phyloP scores from a whole-genome alignment of 139 green algal genomes.

The Chlorella sp. region DNA sequence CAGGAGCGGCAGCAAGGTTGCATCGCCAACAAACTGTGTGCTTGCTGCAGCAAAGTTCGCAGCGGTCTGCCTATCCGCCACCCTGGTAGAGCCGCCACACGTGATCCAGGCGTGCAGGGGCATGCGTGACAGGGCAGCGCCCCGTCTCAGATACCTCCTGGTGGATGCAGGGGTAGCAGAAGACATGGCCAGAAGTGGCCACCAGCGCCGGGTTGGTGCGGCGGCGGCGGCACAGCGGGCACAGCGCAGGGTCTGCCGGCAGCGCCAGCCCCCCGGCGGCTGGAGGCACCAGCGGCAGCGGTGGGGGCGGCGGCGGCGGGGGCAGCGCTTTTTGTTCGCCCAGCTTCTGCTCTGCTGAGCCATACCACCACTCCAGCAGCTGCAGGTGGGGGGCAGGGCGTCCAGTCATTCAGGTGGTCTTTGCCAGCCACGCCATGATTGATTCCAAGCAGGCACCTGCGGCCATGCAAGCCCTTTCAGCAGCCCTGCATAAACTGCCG shows the following conservation, averaged over 20 bases:
- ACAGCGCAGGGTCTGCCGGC: slow-evolving; percentile 71
- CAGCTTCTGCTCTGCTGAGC: slow-evolving; percentile 81
- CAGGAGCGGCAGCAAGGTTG: too few relatives aligned
- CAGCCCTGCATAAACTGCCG: too few relatives aligned
- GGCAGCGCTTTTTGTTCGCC: slow-evolving; percentile 56
- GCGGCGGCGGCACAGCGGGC: slow-evolving; percentile 77
- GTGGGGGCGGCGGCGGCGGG: slow-evolving; percentile 65
- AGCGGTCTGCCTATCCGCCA: too few relatives aligned
- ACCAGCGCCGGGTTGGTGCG: slow-evolving; percentile 85
- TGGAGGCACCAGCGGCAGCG: slow-evolving; percentile 53
- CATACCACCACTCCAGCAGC: slow-evolving; percentile 96
- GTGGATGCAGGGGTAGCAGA: slow-evolving; percentile 94
- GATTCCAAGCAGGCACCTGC: too few relatives aligned
- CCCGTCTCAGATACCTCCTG: slow-evolving; percentile 62
- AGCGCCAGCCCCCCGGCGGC: slow-evolving; percentile 67
- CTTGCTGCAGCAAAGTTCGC: too few relatives aligned
- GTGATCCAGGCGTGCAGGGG: slow-evolving; percentile 74
- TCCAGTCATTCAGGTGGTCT: background rate
- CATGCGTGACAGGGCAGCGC: slow-evolving; percentile 83
- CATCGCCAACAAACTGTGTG: too few relatives aligned
- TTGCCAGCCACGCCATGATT: too few relatives aligned
- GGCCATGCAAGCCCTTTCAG: too few relatives aligned
- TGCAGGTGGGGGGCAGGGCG: slow-evolving; percentile 12
- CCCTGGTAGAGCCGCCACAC: slow-evolving; percentile 83
- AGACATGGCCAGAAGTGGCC: slow-evolving; percentile 87